A percentile compares a stretch with the other conserved stretches of the same genome.
Evolutionary conservation across 2,329 filamentous ascomycete genomes (phyloP).

Genomic region (Fusarium caatingaense): DNA sequence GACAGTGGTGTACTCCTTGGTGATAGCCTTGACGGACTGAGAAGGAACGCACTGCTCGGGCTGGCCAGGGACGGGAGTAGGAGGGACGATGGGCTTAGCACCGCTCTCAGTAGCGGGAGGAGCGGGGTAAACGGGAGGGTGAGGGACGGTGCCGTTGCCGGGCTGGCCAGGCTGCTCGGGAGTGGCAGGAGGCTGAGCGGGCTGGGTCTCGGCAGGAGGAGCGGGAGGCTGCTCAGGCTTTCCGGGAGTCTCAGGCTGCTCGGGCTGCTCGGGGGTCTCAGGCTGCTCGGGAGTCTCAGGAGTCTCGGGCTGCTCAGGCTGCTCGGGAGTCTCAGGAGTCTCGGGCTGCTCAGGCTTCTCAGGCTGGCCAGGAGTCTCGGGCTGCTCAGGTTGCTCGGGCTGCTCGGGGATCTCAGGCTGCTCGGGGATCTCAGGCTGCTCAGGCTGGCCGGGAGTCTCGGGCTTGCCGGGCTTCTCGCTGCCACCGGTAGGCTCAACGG

Average conservation of each 20-base stretch:
- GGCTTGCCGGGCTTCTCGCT: slow-evolving; percentile 37
- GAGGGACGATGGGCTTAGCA: slow-evolving; percentile 32
- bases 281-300: slow-evolving; percentile 16
- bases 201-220: slow-evolving; percentile 13
- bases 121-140: slow-evolving; percentile 36
- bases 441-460: slow-evolving; percentile 28
- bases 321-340: slow-evolving; percentile 14
- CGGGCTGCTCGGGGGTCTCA: slow-evolving; percentile 13
- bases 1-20: slow-evolving; percentile 67
- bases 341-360: slow-evolving; percentile 9
- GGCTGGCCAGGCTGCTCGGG: slow-evolving; percentile 17
- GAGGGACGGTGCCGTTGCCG: slow-evolving; percentile 40
- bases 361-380: slow-evolving; percentile 1
- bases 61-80: slow-evolving; percentile 25
- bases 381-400: slow-evolving; percentile 11
- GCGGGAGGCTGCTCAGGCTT: slow-evolving; percentile 35
- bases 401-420: neutral
- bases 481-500: slow-evolving; percentile 47
- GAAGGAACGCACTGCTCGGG: slow-evolving; percentile 40
- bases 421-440: slow-evolving; percentile 10
- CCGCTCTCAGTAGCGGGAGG: slow-evolving; percentile 26
- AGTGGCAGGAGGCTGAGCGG: neutral
- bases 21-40: slow-evolving; percentile 62
- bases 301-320: slow-evolving; percentile 9
- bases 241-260: neutral